Evolutionary conservation across 148 eudicot species (phyloP), one percentile per base, ranked within the genome.

Genomic region (Persicaria maculosa): DNA sequence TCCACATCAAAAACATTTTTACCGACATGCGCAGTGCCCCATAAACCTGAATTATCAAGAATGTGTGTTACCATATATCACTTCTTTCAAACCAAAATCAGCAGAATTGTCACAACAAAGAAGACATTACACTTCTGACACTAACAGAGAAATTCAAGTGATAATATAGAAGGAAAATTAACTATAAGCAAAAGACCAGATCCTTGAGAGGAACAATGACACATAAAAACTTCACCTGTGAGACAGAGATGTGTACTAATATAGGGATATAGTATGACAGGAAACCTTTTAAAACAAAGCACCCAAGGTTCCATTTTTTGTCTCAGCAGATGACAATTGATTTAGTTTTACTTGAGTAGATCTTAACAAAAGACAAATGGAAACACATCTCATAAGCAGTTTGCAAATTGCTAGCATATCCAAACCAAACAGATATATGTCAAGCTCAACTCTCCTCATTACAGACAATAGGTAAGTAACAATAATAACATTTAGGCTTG

Each of bases 1-100:
- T 92, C 99, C 99, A 96, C 99, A 96, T 96, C 85, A 96, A 76
- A 79, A 92, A 92, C 88, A 96, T 96, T 84, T 96, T 96, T 72
- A 96, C 97, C 73, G 93, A 80, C 97, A 96, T 96, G 47, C 99
- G 94, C 68, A 96, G 90, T 72, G 97, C 99, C 74, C 99, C 99
- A 83, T 89, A 96, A 64, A 96, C 99, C 99, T 96, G 82, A 73
- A 43, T 65, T 77, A 47, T 68, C 52, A 76, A 16, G 50, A 62
- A 65, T 31, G 47, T 31, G 47, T 36, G 70, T 65, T 65, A 65
- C 14, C 46, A 65, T 20, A 55, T 57, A 14, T 59, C 17, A 36
- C 70, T 65, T 40, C 9, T 9, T 7, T 40, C 47, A 65, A 65
- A 65, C 47, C 47, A 65, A 43, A 46, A 65, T 65, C 70, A 65